Base-by-base conservation (phyloP, 495 filamentous ascomycete species). In the Choiromyces venosus region DNA sequence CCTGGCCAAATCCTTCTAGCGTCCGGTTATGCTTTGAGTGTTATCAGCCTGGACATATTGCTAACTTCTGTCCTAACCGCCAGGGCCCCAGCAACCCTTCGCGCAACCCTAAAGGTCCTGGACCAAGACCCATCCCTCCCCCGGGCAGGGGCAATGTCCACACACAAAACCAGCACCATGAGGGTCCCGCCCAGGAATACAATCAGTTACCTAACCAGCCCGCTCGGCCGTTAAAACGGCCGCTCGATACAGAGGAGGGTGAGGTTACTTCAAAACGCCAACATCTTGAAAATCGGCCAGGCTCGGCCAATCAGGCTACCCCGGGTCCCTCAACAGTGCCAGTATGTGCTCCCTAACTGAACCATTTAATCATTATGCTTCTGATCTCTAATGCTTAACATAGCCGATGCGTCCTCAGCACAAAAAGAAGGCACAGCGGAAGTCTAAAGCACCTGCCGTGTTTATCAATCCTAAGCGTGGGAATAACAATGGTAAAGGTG, bases 381-480 rank as follows among this genome's bases (percentile, higher is more conserved):
- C 35, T 25, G 10, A 42, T 64, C 9, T 33, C 72, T 71, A 61
- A 69, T 38, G 35, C 61, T 70, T 33, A 29, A 40, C 25, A 37
- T 70, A 40, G 44, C 25, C 9, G 40, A 39, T 29, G 12, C 40
- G 37, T 44, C 69, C 10, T 25, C 68, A 42, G 4, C 70, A 38
- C 69, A 39, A 33, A 74, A 74, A 46, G 64, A 65, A 67, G 69
- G 67, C 8, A 35, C 70, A 66, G 25, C n/a, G 73, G 46, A 74
- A 37, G 37, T 52, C 68, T 9, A 37, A 29, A 37, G 29, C 73
- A 4, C 64, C 73, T 10, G 73, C 71, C 66, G 39, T 70, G 21
- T 74, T 74, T 61, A 73, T 74, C 37, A 72, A 70, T 70, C 64
- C 64, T 29, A 74, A 74, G 46, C 68, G 36, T 29, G 42, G 44